These are phyloP conservation scores for Apodospora peruviana DNA, from an alignment of 495 filamentous ascomycete genomes.

Conservation along the genomic window DNA sequence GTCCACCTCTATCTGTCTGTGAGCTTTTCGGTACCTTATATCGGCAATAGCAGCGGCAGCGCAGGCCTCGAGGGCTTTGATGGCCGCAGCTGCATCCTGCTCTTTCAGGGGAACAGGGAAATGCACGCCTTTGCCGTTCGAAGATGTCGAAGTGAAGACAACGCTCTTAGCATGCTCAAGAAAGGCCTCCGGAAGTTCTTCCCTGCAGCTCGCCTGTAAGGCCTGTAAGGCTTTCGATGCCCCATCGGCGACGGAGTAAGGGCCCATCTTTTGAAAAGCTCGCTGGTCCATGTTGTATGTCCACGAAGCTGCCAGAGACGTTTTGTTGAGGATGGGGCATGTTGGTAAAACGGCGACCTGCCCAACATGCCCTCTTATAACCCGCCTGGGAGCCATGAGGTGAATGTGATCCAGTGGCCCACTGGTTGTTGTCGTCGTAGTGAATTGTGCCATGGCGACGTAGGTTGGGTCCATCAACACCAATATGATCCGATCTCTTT, in stretches of 20 bases:
- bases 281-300: neutral
- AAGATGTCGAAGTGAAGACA: conserved; percentile 23
- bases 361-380: neutral
- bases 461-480: no score
- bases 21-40: conserved; percentile 39
- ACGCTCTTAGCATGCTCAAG: conserved; percentile 19
- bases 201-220: conserved; percentile 17
- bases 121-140: conserved; percentile 25
- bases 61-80: conserved; percentile 67
- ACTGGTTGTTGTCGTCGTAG: neutral
- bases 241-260: conserved; percentile 23
- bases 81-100: conserved; percentile 59
- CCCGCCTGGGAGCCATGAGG: neutral
- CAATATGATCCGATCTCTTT: neutral
- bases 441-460: neutral
- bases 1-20: conserved; percentile 41
- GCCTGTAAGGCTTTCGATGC: conserved; percentile 20
- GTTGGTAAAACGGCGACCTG: neutral
- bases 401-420: neutral
- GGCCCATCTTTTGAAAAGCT: neutral
- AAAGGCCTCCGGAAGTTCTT: conserved; percentile 27
- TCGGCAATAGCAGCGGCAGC: conserved; percentile 60
- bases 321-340: neutral
- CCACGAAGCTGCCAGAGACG: neutral
- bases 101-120: conserved; percentile 68